These are phyloP conservation scores for Rutstroemia sydowiana DNA, from an alignment of 2,329 filamentous ascomycete species.

Conservation along the genomic window DNA sequence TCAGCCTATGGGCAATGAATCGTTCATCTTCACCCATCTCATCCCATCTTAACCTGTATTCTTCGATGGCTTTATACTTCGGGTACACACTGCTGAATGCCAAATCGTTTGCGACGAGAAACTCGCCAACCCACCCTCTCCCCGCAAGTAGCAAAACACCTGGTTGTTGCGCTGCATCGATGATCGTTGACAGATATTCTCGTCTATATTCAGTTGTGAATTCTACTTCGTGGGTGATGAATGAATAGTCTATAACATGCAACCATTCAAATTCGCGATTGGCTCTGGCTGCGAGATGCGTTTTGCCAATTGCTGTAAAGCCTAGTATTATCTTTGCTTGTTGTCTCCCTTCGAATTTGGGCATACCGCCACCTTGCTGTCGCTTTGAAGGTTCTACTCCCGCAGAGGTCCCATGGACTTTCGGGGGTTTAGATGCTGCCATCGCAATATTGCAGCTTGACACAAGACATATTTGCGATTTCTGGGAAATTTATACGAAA, in stretches of 20 bases:
- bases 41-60: slow-evolving; percentile 5
- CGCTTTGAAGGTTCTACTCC: neutral
- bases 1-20: neutral
- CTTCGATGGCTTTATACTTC: neutral
- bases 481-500: too few species aligned
- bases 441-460: too few species aligned
- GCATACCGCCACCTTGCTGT: neutral
- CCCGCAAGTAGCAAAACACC: slow-evolving; percentile 4
- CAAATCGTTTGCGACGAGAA: neutral
- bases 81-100: slow-evolving; percentile 7
- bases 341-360: neutral
- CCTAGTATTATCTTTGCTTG: slow-evolving; percentile 5
- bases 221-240: neutral
- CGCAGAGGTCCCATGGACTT: too few species aligned
- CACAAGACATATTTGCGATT: too few species aligned
- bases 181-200: neutral
- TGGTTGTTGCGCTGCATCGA: neutral
- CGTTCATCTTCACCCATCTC: slow-evolving; percentile 2
- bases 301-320: slow-evolving; percentile 2
- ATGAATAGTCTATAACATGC: slow-evolving; percentile 6
- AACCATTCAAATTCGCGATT: slow-evolving; percentile 8
- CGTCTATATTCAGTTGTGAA: neutral
- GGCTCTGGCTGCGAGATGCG: slow-evolving; percentile 4
- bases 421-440: too few species aligned
- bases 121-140: slow-evolving; percentile 6